phyloP scores from a whole-genome alignment of 106 monocot species.

The Platanthera guangdongensis region DNA sequence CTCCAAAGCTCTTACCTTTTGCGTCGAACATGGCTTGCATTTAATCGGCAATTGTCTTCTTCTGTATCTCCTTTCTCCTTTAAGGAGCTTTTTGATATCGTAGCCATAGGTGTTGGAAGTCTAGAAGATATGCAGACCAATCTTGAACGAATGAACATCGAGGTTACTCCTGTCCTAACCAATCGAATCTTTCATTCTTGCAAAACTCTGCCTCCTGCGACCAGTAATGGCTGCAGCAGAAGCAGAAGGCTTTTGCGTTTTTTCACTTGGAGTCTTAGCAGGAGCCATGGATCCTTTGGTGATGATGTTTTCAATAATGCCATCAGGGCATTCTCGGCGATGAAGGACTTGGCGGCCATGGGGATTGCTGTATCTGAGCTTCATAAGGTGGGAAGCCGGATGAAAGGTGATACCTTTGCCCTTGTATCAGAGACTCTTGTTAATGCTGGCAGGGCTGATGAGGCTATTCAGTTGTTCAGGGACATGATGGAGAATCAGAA shows the following conservation, averaged over 20 bases:
- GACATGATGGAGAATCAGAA: slow-evolving; percentile 17
- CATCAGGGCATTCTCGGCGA: slow-evolving; percentile 27
- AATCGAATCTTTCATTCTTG: slow-evolving; percentile 31
- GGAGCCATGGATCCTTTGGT: background rate
- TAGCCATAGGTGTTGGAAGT: slow-evolving; percentile 34
- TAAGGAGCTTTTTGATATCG: slow-evolving; percentile 11
- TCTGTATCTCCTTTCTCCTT: background rate
- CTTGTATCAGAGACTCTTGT: slow-evolving; percentile 33
- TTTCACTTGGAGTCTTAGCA: background rate
- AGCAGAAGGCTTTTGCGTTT: slow-evolving; percentile 12
- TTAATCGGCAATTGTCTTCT: background rate
- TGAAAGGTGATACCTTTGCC: slow-evolving; percentile 37
- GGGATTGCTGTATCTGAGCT: slow-evolving; percentile 26
- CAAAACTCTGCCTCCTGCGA: background rate
- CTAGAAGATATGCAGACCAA: slow-evolving; percentile 47
- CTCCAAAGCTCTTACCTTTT: background rate
- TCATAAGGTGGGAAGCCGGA: slow-evolving; percentile 15
- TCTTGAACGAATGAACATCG: slow-evolving; percentile 23
- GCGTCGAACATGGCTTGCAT: background rate
- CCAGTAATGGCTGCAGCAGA: slow-evolving; percentile 3
- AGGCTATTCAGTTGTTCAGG: slow-evolving; percentile 45
- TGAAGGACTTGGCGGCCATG: slow-evolving; percentile 46
- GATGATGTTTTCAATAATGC: slow-evolving; percentile 32
- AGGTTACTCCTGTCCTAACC: slow-evolving; percentile 21
- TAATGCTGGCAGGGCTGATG: slow-evolving; percentile 31